These are phyloP conservation scores for Ramularia endophylla DNA, from an alignment of 2,329 filamentous ascomycete genomes.

Conservation along the genomic window DNA sequence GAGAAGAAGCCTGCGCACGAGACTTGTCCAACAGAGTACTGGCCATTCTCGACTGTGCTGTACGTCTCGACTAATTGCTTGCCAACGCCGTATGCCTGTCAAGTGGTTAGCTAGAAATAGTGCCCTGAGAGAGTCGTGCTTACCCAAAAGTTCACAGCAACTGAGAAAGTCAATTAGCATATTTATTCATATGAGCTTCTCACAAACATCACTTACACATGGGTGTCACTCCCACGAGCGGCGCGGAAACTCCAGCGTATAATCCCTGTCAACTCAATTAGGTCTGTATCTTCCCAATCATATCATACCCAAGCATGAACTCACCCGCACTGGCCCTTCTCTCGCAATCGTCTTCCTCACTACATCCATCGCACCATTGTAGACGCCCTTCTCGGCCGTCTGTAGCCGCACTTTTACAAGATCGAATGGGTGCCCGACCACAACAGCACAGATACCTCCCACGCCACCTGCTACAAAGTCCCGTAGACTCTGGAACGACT, in stretches of 20 bases:
- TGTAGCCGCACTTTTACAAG: conserved; percentile 96
- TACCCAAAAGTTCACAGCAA: conserved; percentile 63
- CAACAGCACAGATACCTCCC: conserved; percentile 85
- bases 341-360: conserved; percentile 81
- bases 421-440: conserved; percentile 94
- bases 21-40: conserved; percentile 78
- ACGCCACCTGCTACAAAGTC: conserved; percentile 87
- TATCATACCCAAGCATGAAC: conserved; percentile 6
- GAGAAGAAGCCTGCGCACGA: conserved; percentile 93
- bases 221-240: conserved; percentile 89
- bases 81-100: conserved; percentile 85
- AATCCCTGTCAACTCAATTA: conserved; percentile 53
- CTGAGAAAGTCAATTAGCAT: conserved; percentile 32
- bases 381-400: conserved; percentile 90
- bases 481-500: conserved; percentile 60
- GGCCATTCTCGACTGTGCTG: conserved; percentile 60
- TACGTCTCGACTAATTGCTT: conserved; percentile 74
- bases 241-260: conserved; percentile 95
- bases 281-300: not conserved
- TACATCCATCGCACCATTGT: conserved; percentile 84
- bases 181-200: not conserved
- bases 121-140: conserved; percentile 9
- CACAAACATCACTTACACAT: conserved; percentile 74
- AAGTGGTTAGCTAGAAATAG: not conserved
- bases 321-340: conserved; percentile 64